Evolutionary conservation across 1,284 basidiomycete genomes (phyloP), one percentile per base, ranked within the genome.

Genomic region (Trametes pubescens): DNA sequence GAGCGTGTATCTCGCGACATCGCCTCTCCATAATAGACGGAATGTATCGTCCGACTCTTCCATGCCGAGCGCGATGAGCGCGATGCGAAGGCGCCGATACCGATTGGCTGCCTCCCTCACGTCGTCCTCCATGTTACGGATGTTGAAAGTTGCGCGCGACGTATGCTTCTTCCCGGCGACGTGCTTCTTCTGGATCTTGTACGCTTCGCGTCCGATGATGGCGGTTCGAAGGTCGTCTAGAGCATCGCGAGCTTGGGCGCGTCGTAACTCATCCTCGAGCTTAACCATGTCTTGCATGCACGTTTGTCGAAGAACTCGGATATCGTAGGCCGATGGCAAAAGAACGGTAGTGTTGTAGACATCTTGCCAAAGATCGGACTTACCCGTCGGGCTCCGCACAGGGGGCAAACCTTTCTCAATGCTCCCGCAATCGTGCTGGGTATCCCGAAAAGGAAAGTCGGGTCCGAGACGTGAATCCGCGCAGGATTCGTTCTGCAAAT

Each of bases 311-410:
- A 40, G 49, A n/a, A 67, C 29, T 10, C 16, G 6, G 16, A 26
- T 2, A 26, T 49, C 40, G 18, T 56, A 56, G 24, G 59, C 51
- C 0, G 66, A 67, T 1, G 66, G 66, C n/a, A 67, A 44, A n/a
- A 47, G n/a, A 35, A 67, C 57, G 9, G 47, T 16, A 16, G 60
- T 18, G 1, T 29, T 44, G 37, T 48, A 40, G 7, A 62, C 22
- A 13, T 49, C 51, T 3, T 51, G 26, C 59, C 53, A 51, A 8
- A 32, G 21, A 13, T 32, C 38, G 10, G 21, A 9, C 26, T 34
- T 49, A 9, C 51, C 34, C 7, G 7, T 11, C 11, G 51, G 51
- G 32, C 21, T 51, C 13, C 34, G 43, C 34, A 6, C n/a, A n/a
- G 48, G 57, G 2, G 8, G 34, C 6, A 40, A 16, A 18, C 44